Evolutionary conservation across 2,329 filamentous ascomycete species (phyloP), one percentile per base, ranked within the genome.

Genomic region (Penicillium sp.): DNA sequence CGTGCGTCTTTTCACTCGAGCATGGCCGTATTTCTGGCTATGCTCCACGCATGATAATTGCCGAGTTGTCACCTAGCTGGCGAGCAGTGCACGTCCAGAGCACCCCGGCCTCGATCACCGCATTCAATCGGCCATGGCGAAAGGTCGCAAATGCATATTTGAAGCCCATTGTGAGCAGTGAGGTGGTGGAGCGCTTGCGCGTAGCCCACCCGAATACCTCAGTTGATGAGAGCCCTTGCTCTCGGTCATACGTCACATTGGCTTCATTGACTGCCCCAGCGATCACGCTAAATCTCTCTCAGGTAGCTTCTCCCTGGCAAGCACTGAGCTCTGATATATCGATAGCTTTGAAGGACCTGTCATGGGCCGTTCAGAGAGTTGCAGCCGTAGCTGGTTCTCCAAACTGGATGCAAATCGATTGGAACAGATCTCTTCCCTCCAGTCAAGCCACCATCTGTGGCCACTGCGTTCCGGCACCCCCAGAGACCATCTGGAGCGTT

Each of bases 1-100:
- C 63, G 1, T 83, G 83, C 56, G 77, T 84, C 0, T 82, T 87
- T 57, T 75, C 81, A 1, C 56, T 72, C 6, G 72, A 78, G 41
- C 74, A 75, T 48, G 64, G 67, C 7, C 69, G 74, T 4, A 65
- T 78, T 6, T 66, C 73, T 12, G 74, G 75, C 32, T 74, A 76
- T 15, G 72, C 78, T 39, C 50, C 67, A 5, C 74, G 81, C 29
- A 58, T 68, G 2, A 65, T 71, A 3, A 56, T 81, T 28, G 79
- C 75, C 2, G 68, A 67, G 12, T 46, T 83, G n/a, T 64, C 72
- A 6, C 63, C 69, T n/a, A 50, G 50, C 8, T 81, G 78, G 74
- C 63, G 71, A 25, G 72, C 74, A 12, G 69, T 61, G 8, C 52
- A 54, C n/a, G 45, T 57, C 40, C 54, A 45, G 12, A 18, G 50